A percentile compares a stretch with the other conserved stretches of the same genome.
phyloP scores from a whole-genome alignment of 202 grass and related monocot species.

The Carex sylvatica region DNA sequence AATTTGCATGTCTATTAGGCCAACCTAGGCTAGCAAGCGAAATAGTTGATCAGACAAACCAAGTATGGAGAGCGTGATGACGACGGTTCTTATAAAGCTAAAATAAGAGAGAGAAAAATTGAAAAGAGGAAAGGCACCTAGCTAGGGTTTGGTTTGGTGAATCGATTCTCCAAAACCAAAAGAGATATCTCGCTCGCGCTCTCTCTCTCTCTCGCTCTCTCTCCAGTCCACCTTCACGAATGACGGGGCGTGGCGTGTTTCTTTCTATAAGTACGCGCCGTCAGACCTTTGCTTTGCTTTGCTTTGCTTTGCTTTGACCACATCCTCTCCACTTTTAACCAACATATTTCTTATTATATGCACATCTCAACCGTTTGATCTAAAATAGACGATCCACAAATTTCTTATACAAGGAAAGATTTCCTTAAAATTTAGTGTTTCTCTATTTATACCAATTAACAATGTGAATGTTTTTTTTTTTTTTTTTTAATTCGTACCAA shows the following conservation, averaged over 20 bases:
- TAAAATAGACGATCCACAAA: background rate
- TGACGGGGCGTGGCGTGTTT: background rate
- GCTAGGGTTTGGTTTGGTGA: conserved; percentile 22
- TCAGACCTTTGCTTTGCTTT: too few species aligned
- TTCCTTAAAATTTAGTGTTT: too few species aligned
- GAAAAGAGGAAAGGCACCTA: background rate
- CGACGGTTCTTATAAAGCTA: background rate
- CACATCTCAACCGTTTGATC: background rate
- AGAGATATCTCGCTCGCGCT: background rate
- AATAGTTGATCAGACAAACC: background rate
- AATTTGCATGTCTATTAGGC: background rate
- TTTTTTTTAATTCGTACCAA: too few species aligned
- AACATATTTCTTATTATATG: too few species aligned
- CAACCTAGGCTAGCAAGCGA: background rate
- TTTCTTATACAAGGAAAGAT: background rate
- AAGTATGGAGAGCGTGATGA: background rate
- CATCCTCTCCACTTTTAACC: too few species aligned
- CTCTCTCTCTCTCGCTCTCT: too few species aligned
- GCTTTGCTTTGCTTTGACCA: too few species aligned
- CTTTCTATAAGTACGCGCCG: background rate
- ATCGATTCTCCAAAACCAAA: conserved; percentile 6
- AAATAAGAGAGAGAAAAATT: background rate
- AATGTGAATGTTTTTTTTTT: too few species aligned
- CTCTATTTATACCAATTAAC: too few species aligned
- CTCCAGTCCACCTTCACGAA: background rate